Evolutionary conservation across 2,329 filamentous ascomycete species (phyloP).

Genomic region (Cercospora beticola): DNA sequence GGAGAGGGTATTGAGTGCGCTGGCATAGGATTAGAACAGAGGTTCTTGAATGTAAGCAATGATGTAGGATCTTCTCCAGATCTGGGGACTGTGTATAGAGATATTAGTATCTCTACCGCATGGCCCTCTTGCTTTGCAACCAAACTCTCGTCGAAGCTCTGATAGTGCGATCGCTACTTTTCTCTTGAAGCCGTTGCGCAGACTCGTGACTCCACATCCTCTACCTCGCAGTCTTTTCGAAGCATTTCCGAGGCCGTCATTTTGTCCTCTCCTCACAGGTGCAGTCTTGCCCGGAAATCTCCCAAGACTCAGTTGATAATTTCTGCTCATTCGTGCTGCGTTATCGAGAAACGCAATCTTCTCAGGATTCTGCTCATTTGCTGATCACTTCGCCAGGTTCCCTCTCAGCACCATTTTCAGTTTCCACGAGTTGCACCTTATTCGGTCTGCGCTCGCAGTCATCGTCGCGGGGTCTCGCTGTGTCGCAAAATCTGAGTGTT

Average conservation of each 20-base stretch:
- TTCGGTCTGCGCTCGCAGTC: not conserved
- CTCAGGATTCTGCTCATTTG: not conserved
- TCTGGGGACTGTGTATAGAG: not conserved
- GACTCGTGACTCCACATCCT: not conserved
- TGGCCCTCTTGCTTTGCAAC: not conserved
- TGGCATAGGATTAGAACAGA: not conserved
- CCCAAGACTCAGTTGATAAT: not conserved
- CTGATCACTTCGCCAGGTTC: not conserved
- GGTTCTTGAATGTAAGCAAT: not conserved
- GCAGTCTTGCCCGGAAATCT: not conserved
- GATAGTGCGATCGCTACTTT: not conserved
- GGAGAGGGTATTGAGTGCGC: conserved; percentile 33
- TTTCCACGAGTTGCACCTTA: not conserved
- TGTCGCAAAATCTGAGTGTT: not conserved
- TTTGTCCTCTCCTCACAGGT: not conserved
- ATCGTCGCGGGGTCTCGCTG: not conserved
- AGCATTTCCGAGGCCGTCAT: not conserved
- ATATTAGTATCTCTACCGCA: not conserved
- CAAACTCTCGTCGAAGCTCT: not conserved
- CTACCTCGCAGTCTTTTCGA: not conserved
- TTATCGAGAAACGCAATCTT: not conserved
- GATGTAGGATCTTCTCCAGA: not conserved
- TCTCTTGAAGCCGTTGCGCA: not conserved
- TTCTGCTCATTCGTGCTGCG: not conserved
- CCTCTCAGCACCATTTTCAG: not conserved